Base-by-base conservation (phyloP, 257 asterid genomes). In the Plantago major region DNA sequence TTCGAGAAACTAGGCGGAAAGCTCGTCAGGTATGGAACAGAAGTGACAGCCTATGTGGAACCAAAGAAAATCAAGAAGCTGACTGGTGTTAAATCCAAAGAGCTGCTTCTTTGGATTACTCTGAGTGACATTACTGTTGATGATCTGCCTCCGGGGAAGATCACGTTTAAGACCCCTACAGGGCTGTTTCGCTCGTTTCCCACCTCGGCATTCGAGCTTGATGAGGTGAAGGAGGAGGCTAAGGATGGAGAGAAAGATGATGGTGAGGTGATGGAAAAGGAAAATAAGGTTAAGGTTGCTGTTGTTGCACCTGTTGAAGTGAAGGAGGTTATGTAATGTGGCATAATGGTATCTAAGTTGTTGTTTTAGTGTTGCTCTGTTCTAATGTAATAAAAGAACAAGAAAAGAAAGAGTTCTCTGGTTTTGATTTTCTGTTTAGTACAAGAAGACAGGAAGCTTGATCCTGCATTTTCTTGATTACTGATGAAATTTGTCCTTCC, bases 1-100 rank as follows among this genome's bases (percentile, higher is more conserved):
- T 75, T 75, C 44, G 72, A 58, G 17, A 69, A 68, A 57, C 60
- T 72, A 7, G 74, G 26, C 1, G 26, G 76, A 10, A 54, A 57
- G 46, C 11, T 33, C 5, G 69, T 56, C 2, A 67, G 66, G 26
- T 78, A 68, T 42, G 74, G 62, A 0, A 10, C 67, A 3, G 81
- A 62, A 47, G 62, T 78, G 37, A 78, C 84, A 2, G 81, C 78
- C 6, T 68, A 45, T 44, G 76, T 67, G 3, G 84, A 68, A 43
- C 68, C 59, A 0, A 30, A 73, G 26, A 71, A 65, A 74, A 48
- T 72, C 42, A 74, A 65, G 70, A 45, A 26, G 7, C 57, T 78
- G 15, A 78, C 74, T 10, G 81, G 81, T 38, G 72, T 78, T 42
- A 74, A 66, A 72, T 30, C 55, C 14, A 71, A 54, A 68, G 78